These are phyloP conservation scores for Infundibulicybe gibba DNA, from an alignment of 768 basidiomycete genomes.

Conservation along the genomic window DNA sequence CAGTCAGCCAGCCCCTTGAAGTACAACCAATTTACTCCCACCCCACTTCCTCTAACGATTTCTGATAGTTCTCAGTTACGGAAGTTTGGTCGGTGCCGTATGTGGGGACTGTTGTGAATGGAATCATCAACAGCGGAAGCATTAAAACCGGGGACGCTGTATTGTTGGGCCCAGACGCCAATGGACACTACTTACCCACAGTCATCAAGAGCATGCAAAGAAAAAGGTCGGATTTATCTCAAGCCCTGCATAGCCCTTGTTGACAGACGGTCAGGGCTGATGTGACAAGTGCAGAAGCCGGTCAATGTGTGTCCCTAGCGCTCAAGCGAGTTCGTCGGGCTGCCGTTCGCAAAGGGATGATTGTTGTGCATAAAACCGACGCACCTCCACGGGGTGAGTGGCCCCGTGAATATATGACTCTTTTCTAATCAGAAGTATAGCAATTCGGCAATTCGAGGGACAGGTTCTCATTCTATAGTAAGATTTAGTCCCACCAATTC, in stretches of 20 bases:
- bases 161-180: constrained; percentile 87
- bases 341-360: constrained; percentile 92
- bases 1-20: constrained; percentile 76
- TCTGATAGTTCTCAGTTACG: constrained; percentile 69
- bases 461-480: constrained; percentile 92
- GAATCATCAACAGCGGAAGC: constrained; percentile 74
- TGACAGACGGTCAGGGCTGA: constrained; percentile 50
- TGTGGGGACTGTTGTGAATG: constrained; percentile 82
- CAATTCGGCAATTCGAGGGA: constrained; percentile 85
- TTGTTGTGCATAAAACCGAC: constrained; percentile 80
- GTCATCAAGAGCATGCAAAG: constrained; percentile 90
- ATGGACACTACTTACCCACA: constrained; percentile 81
- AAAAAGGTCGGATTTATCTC: constrained; percentile 57
- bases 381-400: constrained; percentile 66
- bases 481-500: constrained; percentile 18
- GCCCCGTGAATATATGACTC: background rate
- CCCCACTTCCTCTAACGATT: constrained; percentile 1
- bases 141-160: constrained; percentile 80
- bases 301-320: constrained; percentile 92
- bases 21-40: constrained; percentile 27
- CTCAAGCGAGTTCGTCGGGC: constrained; percentile 83
- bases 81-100: constrained; percentile 89
- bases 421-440: constrained; percentile 29
- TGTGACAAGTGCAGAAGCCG: constrained; percentile 86
- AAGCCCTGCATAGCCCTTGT: background rate